Evolutionary conservation across 352 stramenopile genomes (phyloP).

Genomic region (Phytophthora tentaculata): DNA sequence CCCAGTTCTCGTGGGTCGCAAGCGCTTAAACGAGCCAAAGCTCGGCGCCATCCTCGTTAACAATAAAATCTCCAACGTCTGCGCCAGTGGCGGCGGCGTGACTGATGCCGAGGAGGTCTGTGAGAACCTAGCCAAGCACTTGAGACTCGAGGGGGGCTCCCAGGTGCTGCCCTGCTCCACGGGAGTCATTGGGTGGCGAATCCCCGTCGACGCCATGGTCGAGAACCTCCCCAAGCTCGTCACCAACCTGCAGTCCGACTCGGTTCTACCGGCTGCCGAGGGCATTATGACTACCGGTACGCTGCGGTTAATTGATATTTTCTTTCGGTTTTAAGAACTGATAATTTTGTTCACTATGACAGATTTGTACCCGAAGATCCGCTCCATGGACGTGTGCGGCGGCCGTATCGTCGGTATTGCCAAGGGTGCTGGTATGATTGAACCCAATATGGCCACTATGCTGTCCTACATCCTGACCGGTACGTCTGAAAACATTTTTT

Average conservation of each 20-base stretch:
- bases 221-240: conserved; percentile 80
- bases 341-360: background rate
- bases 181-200: conserved; percentile 98
- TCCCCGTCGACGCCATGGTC: conserved; percentile 94
- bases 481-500: conserved; percentile 28
- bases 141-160: conserved; percentile 80
- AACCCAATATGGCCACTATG: conserved; percentile 97
- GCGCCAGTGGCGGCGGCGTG: conserved; percentile 92
- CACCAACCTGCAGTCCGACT: conserved; percentile 92
- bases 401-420: conserved; percentile 96
- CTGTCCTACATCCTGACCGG: conserved; percentile 89
- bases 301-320: background rate
- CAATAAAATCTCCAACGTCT: conserved; percentile 99
- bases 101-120: conserved; percentile 95
- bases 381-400: conserved; percentile 80
- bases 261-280: conserved; percentile 91
- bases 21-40: conserved; percentile 87
- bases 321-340: background rate
- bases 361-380: conserved; percentile 92
- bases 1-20: conserved; percentile 91
- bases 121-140: conserved; percentile 90
- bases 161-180: conserved; percentile 96
- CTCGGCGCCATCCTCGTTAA: conserved; percentile 98
- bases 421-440: conserved; percentile 99
- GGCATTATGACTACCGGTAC: conserved; percentile 98